phyloP scores from a whole-genome alignment of 179 eudicot species.

The Vitellaria paradoxa region DNA sequence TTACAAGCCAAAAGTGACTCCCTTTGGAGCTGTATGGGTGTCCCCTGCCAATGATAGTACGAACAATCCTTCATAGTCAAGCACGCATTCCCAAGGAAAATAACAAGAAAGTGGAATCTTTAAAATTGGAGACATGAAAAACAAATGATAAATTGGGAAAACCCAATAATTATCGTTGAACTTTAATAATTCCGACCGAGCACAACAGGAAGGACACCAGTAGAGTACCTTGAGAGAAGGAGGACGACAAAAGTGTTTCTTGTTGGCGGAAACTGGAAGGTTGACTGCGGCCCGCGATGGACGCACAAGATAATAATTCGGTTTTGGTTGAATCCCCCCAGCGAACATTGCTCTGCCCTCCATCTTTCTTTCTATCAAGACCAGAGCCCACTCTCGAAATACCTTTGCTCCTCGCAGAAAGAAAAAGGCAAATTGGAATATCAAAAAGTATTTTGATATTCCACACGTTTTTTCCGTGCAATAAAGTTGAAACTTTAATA shows the following conservation, averaged over 20 bases:
- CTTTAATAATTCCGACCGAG: too few relatives aligned
- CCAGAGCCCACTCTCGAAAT: background rate
- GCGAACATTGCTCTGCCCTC: conserved; percentile 24
- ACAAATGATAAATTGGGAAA: too few relatives aligned
- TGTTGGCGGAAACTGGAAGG: conserved; percentile 21
- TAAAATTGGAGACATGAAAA: too few relatives aligned
- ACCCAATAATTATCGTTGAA: too few relatives aligned
- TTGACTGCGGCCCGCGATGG: conserved; percentile 13
- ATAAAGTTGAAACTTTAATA: too few relatives aligned
- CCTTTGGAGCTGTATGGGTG: conserved; percentile 39
- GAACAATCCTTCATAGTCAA: background rate
- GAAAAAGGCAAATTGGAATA: too few relatives aligned
- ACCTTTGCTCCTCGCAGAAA: too few relatives aligned
- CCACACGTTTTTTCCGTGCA: too few relatives aligned
- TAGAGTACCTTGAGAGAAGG: conserved; percentile 20
- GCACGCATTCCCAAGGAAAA: background rate
- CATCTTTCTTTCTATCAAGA: conserved; percentile 16
- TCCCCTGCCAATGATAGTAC: background rate
- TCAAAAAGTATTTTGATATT: too few relatives aligned
- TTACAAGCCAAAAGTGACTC: conserved; percentile 23
- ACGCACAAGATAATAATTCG: conserved; percentile 12
- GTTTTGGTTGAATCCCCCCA: conserved; percentile 24
- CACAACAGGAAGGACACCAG: too few relatives aligned
- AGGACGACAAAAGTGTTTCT: conserved; percentile 11
- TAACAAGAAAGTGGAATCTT: background rate